phyloP scores from a whole-genome alignment of 1,284 basidiomycete species.

The Xerocomus subilludens region DNA sequence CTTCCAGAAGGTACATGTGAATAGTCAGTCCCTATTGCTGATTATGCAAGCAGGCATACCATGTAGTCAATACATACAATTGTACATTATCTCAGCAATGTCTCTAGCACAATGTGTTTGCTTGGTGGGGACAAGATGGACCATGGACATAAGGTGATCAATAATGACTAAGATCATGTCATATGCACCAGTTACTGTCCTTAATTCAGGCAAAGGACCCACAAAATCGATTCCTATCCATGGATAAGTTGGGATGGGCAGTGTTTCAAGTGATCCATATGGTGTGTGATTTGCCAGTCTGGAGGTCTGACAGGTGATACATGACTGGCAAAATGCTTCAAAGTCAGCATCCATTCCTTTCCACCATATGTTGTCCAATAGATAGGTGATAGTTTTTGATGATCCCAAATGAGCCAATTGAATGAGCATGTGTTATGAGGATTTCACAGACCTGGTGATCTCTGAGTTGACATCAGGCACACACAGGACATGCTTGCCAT shows the following conservation, averaged over 20 bases:
- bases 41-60: conserved; percentile 43
- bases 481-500: background rate
- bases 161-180: conserved; percentile 51
- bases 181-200: conserved; percentile 50
- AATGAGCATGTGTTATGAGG: conserved; percentile 17
- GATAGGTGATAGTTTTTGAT: conserved; percentile 4
- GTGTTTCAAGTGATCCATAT: conserved; percentile 39
- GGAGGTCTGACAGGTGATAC: conserved; percentile 32
- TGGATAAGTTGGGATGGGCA: conserved; percentile 39
- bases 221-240: conserved; percentile 58
- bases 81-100: conserved; percentile 46
- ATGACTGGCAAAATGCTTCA: conserved; percentile 34
- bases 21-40: conserved; percentile 36
- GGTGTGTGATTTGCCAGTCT: conserved; percentile 27
- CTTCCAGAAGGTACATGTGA: background rate
- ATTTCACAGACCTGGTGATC: background rate
- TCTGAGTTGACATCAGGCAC: conserved; percentile 7
- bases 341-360: conserved; percentile 25
- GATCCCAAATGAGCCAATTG: conserved; percentile 11
- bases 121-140: conserved; percentile 18
- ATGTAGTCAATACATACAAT: conserved; percentile 31
- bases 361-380: conserved; percentile 9
- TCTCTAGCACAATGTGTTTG: conserved; percentile 37
- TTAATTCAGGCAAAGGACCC: conserved; percentile 51
- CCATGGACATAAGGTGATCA: conserved; percentile 19